Conservation (phyloP, 2,329 filamentous ascomycete genomes). For the Dactylella cylindrospora region DNA sequence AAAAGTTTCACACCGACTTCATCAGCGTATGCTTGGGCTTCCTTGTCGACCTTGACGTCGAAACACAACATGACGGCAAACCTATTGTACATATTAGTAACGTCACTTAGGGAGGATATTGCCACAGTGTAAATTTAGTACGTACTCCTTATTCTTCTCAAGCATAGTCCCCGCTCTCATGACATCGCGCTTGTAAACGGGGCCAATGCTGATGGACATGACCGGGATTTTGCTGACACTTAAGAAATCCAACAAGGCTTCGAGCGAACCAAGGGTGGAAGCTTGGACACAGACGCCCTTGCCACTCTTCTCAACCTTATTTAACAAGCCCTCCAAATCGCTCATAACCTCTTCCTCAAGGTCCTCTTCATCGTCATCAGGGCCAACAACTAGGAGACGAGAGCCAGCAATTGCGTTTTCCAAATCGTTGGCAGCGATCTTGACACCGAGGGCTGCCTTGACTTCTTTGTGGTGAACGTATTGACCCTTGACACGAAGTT, state of each 20-base stretch:
- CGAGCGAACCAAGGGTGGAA: slow-evolving; percentile 92
- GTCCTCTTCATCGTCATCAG: slow-evolving; percentile 94
- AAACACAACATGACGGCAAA: slow-evolving; percentile 97
- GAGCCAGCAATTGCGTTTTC: slow-evolving; percentile 97
- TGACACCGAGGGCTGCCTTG: slow-evolving; percentile 96
- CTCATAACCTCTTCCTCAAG: slow-evolving; percentile 95
- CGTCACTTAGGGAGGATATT: neutral
- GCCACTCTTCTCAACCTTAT: slow-evolving; percentile 85
- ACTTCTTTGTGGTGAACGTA: slow-evolving; percentile 99
- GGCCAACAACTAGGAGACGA: slow-evolving; percentile 86
- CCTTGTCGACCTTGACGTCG: slow-evolving; percentile 98
- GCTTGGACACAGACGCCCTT: slow-evolving; percentile 96
- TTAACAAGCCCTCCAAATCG: slow-evolving; percentile 87
- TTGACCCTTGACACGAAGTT: slow-evolving; percentile 79
- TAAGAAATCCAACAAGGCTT: slow-evolving; percentile 94
- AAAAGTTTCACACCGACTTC: slow-evolving; percentile 97
- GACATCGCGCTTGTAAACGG: slow-evolving; percentile 96
- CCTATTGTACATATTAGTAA: neutral
- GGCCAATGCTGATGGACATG: slow-evolving; percentile 93
- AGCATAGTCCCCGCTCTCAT: slow-evolving; percentile 74
- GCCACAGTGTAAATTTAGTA: neutral
- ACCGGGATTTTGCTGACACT: slow-evolving; percentile 96
- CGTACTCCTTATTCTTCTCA: slow-evolving; percentile 37
- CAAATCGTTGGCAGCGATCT: slow-evolving; percentile 94
- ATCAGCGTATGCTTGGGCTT: slow-evolving; percentile 85